Conservation (phyloP, 2,329 filamentous ascomycete species). For the Fusarium pseudocircinatum region DNA sequence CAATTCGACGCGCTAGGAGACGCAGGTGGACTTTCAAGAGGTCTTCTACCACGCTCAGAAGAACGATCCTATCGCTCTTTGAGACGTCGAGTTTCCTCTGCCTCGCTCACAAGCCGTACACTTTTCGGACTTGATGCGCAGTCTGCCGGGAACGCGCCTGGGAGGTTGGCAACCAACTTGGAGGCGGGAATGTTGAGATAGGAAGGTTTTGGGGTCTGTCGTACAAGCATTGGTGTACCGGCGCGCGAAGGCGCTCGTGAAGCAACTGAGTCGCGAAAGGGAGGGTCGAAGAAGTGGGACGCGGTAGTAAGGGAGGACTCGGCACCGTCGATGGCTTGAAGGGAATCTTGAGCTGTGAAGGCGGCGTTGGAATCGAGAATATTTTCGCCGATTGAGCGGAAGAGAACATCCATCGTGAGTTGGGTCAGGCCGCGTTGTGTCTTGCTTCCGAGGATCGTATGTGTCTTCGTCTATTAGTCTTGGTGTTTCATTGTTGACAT, state of each 20-base stretch:
- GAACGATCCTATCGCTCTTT: conserved; percentile 46
- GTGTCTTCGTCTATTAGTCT: conserved; percentile 68
- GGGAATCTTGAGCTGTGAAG: conserved; percentile 74
- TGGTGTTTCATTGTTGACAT: conserved; percentile 13
- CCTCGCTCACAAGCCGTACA: conserved; percentile 55
- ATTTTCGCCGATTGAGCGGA: conserved; percentile 78
- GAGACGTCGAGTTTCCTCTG: conserved; percentile 36
- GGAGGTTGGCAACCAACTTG: conserved; percentile 32
- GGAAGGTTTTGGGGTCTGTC: conserved; percentile 53
- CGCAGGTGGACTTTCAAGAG: conserved; percentile 20
- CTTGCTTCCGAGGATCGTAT: conserved; percentile 92
- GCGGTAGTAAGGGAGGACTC: conserved; percentile 83
- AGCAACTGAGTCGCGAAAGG: conserved; percentile 73
- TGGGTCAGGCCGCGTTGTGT: conserved; percentile 90
- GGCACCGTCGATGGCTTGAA: conserved; percentile 80
- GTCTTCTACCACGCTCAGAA: conserved; percentile 25
- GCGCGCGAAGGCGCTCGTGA: conserved; percentile 71
- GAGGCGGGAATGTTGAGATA: conserved; percentile 40
- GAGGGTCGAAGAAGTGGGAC: conserved; percentile 78
- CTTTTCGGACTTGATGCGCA: conserved; percentile 52
- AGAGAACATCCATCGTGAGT: conserved; percentile 88
- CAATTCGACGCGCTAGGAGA: conserved; percentile 44
- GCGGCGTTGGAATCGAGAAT: conserved; percentile 71
- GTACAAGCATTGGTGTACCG: conserved; percentile 75
- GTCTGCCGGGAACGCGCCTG: conserved; percentile 45